These are phyloP conservation scores for Phytopythium delawarense DNA, from an alignment of 352 stramenopile species.

Conservation along the genomic window DNA sequence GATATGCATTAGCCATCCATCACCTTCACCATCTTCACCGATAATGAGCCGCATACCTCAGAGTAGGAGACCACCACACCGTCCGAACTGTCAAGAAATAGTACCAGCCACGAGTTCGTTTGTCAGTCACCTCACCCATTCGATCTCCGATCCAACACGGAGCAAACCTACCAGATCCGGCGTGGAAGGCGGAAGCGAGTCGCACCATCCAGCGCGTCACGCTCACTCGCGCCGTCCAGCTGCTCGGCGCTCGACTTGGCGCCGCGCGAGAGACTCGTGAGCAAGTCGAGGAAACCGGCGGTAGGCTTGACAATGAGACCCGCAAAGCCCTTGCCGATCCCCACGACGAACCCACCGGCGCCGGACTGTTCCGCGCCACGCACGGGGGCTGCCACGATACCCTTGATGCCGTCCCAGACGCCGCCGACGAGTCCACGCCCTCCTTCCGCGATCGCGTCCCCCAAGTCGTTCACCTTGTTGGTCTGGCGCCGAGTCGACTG, in stretches of 20 bases:
- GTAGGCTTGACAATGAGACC: constrained; percentile 83
- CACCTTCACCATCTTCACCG: background rate
- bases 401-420: constrained; percentile 82
- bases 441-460: constrained; percentile 78
- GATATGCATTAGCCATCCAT: background rate
- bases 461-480: constrained; percentile 73
- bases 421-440: constrained; percentile 74
- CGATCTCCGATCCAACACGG: background rate
- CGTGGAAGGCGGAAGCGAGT: constrained; percentile 69
- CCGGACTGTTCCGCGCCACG: constrained; percentile 72
- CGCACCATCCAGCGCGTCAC: constrained; percentile 33
- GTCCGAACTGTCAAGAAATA: constrained; percentile 40
- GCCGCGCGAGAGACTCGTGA: constrained; percentile 75
- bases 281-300: constrained; percentile 75
- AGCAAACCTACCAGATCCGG: constrained; percentile 61
- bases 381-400: constrained; percentile 71
- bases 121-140: background rate
- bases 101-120: constrained; percentile 8
- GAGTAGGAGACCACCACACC: constrained; percentile 80
- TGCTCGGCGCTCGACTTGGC: constrained; percentile 81
- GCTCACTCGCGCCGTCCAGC: constrained; percentile 54
- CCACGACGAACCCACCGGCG: constrained; percentile 76
- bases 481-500: constrained; percentile 65
- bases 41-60: constrained; percentile 21
- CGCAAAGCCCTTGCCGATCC: constrained; percentile 80